A percentile compares a stretch with the other conserved stretches of the same genome.
Evolutionary conservation across 495 filamentous ascomycete genomes (phyloP).

Genomic region (Melanomma pulvis-pyrius): DNA sequence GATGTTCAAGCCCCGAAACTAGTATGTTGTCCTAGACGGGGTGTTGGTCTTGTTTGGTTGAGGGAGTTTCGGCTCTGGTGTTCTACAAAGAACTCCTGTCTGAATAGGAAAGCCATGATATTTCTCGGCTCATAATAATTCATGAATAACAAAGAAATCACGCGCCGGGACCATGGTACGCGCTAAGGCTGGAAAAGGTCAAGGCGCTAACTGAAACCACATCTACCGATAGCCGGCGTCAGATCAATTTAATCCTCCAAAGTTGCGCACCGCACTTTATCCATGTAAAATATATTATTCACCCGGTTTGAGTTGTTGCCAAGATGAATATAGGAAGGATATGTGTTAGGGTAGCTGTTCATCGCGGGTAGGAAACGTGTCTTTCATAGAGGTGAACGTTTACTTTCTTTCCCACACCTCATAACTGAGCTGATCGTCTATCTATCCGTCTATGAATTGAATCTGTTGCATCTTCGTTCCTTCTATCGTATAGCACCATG

Average conservation of each 20-base stretch:
- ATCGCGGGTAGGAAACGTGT: conserved; percentile 15
- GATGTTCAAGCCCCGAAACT: conserved; percentile 16
- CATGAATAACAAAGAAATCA: too few relatives aligned
- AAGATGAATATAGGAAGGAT: conserved; percentile 7
- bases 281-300: background rate
- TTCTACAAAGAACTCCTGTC: too few relatives aligned
- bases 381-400: conserved; percentile 2
- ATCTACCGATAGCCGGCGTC: conserved; percentile 11
- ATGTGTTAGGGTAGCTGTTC: background rate
- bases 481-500: background rate
- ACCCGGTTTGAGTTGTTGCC: background rate
- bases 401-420: background rate
- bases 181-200: background rate
- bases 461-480: background rate
- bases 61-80: too few relatives aligned
- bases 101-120: too few relatives aligned
- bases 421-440: background rate
- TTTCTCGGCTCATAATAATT: too few relatives aligned
- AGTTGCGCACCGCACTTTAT: background rate
- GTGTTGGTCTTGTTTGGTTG: too few relatives aligned
- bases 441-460: background rate
- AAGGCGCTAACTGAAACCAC: background rate
- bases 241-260: conserved; percentile 3
- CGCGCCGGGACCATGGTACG: too few relatives aligned
- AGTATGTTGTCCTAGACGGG: background rate